A percentile compares a stretch with the other conserved stretches of the same genome.
Evolutionary conservation across 169 alveolate genomes (phyloP).

Genomic region (Plasmodium billcollinsi): DNA sequence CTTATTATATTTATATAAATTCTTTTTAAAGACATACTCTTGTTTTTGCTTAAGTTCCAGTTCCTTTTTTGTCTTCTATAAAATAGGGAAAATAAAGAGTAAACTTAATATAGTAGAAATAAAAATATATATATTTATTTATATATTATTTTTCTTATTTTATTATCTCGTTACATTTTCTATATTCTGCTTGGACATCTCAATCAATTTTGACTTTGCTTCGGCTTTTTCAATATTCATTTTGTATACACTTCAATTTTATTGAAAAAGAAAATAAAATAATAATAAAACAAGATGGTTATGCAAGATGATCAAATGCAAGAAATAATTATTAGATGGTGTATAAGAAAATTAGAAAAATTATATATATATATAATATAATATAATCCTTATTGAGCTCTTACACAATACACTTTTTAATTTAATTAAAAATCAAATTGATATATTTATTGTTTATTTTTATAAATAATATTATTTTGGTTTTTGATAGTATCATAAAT

Average conservation of each 20-base stretch:
- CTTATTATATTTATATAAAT: background rate
- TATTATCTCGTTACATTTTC: conserved; percentile 37
- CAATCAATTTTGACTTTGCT: conserved; percentile 53
- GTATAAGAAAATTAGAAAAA: too few species aligned
- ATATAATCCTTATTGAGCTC: too few species aligned
- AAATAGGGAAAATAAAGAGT: conserved; percentile 3
- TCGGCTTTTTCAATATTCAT: conserved; percentile 73
- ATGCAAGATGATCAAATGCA: too few species aligned
- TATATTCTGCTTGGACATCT: conserved; percentile 57
- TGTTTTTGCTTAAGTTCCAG: conserved; percentile 50
- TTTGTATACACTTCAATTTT: background rate
- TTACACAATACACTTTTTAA: too few species aligned
- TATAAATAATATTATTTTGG: too few species aligned
- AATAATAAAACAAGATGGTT: too few species aligned
- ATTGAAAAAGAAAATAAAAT: too few species aligned
- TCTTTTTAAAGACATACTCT: conserved; percentile 18
- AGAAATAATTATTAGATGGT: too few species aligned
- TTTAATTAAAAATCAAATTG: too few species aligned
- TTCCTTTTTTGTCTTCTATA: conserved; percentile 43
- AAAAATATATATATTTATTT: background rate
- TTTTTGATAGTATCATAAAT: too few species aligned
- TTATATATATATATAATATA: too few species aligned
- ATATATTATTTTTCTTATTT: background rate
- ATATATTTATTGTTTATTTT: too few species aligned
- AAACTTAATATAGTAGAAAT: background rate